These are phyloP conservation scores for Chalciporus chontae DNA, from an alignment of 768 basidiomycete genomes.

Conservation along the genomic window DNA sequence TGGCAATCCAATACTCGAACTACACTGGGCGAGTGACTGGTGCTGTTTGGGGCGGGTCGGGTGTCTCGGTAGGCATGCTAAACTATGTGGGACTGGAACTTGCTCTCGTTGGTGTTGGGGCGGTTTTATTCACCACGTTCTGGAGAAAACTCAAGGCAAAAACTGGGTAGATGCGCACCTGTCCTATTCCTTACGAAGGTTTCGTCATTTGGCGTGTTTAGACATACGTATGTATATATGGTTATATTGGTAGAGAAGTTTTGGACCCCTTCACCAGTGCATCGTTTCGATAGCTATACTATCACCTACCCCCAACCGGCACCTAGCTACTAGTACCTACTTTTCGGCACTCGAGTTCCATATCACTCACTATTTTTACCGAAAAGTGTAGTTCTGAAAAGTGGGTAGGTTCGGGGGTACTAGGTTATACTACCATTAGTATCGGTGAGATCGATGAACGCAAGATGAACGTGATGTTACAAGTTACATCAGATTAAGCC, in stretches of 20 bases:
- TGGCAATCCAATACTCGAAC: constrained; percentile 68
- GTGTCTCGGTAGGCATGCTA: constrained; percentile 51
- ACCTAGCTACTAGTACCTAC: too few relatives aligned
- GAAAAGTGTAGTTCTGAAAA: too few relatives aligned
- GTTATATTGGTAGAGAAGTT: too few relatives aligned
- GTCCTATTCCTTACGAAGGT: not conserved
- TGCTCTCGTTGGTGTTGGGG: constrained; percentile 56
- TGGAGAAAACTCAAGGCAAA: constrained; percentile 68
- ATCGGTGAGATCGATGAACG: not conserved
- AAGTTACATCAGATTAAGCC: not conserved
- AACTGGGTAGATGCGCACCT: constrained; percentile 39
- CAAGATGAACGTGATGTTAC: too few relatives aligned
- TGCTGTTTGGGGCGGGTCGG: constrained; percentile 66
- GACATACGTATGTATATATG: too few relatives aligned
- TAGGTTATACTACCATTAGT: too few relatives aligned
- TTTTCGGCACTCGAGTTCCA: too few relatives aligned
- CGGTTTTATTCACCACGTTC: constrained; percentile 47
- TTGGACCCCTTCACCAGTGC: too few relatives aligned
- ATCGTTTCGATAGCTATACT: too few relatives aligned
- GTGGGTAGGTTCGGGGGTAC: too few relatives aligned
- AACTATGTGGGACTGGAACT: constrained; percentile 60
- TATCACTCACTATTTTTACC: too few relatives aligned
- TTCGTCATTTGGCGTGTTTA: not conserved
- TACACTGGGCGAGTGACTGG: constrained; percentile 63
- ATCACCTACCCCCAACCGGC: too few relatives aligned